Conservation (phyloP, 345 rosid species). For the Aquilaria yunnanensis region DNA sequence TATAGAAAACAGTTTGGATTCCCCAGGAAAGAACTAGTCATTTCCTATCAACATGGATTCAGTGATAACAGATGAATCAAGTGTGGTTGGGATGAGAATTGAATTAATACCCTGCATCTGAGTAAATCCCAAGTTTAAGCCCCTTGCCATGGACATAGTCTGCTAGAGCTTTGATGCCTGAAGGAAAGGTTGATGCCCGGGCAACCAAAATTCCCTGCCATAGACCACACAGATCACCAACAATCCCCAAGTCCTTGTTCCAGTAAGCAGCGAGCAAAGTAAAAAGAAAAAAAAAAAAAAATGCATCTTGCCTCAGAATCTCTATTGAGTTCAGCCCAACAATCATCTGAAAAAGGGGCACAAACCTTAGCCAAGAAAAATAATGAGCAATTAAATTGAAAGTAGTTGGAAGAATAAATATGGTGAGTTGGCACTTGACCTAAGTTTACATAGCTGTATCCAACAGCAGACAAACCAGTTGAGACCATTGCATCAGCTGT, state of each 20-base stretch:
- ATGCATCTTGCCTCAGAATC: constrained; percentile 10
- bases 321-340: constrained; percentile 22
- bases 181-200: constrained; percentile 24
- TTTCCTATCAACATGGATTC: not conserved
- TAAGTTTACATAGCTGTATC: constrained; percentile 23
- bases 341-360: constrained; percentile 18
- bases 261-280: not conserved
- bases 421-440: constrained; percentile 5
- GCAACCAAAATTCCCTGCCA: constrained; percentile 23
- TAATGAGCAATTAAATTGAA: not conserved
- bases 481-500: constrained; percentile 50
- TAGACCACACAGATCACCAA: not conserved
- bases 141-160: constrained; percentile 32
- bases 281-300: not conserved
- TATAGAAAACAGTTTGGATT: not conserved
- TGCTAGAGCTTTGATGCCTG: constrained; percentile 31
- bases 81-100: not conserved
- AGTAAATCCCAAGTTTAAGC: constrained; percentile 37
- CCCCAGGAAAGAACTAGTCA: not conserved
- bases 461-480: constrained; percentile 32
- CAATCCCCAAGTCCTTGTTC: not conserved
- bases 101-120: constrained; percentile 29
- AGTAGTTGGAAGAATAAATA: not conserved
- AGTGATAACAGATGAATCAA: not conserved
- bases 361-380: not conserved